Base-by-base conservation (phyloP, 1,284 basidiomycete species). In the Rhodotorula mucilaginosa region DNA sequence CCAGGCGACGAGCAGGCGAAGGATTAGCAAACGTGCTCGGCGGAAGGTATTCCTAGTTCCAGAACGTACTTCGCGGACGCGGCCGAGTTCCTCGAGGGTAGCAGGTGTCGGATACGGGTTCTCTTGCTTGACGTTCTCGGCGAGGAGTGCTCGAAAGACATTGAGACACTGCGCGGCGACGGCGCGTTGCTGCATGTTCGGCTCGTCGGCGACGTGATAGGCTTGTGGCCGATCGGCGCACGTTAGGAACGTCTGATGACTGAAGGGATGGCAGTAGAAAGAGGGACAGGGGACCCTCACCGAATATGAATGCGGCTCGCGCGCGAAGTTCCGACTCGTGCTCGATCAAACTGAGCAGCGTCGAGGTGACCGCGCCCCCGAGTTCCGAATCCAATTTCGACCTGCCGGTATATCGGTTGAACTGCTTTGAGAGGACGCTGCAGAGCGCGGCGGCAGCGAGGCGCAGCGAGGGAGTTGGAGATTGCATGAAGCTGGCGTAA, bases 131-230 rank as follows among this genome's bases (percentile, higher is more conserved):
- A 58, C 29, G 2, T 71, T 51, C 12, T 56, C 23, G 29, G 73
- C 61, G 19, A 79, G 68, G 1, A 77, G 54, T 2, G 44, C 29
- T 18, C 52, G 49, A 12, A 80, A 71, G 44, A 61, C 67, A 23
- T 61, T 60, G n/a, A 80, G 64, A 4, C 69, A 68, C 0, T 88
- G 87, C n/a, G 86, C 85, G 49, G 89, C 87, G 63, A 83, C 86
- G 0, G 89, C 89, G 3, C 85, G 82, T 63, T 86, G 83, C 75
- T 89, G 89, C 0, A 92, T 83, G 1, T 85, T 82, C 1, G 84
- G 83, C 76, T 92, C 86, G 77, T 93, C 91, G 12, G 84, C 83
- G 1, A 91, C 87, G 0, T 94, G 84, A 65, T 88, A 83, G 64
- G 88, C 92, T 93, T 93, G 76, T 21, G 65, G 39, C 39, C 39